Evolutionary conservation across 345 rosid genomes (phyloP).

Genomic region (Salix dunnii): DNA sequence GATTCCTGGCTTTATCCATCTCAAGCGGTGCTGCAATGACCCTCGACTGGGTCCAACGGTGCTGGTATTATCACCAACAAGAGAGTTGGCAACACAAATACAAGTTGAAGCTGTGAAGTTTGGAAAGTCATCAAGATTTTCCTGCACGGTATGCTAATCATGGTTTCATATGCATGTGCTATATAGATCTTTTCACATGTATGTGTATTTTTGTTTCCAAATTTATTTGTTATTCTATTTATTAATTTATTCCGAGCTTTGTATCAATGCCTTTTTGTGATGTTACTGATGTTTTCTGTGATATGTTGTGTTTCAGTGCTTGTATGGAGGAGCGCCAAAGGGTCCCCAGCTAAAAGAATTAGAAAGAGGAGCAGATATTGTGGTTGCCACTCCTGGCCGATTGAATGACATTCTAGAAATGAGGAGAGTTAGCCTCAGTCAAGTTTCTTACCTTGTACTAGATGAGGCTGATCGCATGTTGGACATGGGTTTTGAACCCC

Average conservation of each 20-base stretch:
- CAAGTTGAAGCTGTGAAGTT: conserved; percentile 91
- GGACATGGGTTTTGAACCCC: conserved; percentile 99
- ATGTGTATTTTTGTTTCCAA: not conserved
- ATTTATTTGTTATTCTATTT: not conserved
- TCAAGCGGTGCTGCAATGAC: conserved; percentile 59
- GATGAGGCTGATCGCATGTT: conserved; percentile 99
- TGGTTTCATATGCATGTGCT: not conserved
- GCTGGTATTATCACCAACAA: conserved; percentile 88
- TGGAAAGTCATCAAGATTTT: conserved; percentile 82
- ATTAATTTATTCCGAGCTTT: no score
- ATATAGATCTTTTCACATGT: not conserved
- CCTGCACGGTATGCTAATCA: conserved; percentile 65
- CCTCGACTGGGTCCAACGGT: conserved; percentile 88
- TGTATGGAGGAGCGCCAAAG: conserved; percentile 98
- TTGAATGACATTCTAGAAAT: conserved; percentile 96
- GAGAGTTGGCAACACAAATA: conserved; percentile 97
- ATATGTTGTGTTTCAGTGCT: conserved; percentile 48
- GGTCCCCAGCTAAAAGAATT: conserved; percentile 89
- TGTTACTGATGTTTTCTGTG: conserved; percentile 11
- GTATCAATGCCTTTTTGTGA: not conserved
- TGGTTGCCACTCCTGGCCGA: conserved; percentile 98
- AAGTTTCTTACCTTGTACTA: conserved; percentile 87
- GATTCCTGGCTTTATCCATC: conserved; percentile 80
- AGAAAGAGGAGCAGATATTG: conserved; percentile 88
- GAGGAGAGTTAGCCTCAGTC: conserved; percentile 83